Conservation (phyloP, 306 rosid genomes). For the Quillaja saponaria region DNA sequence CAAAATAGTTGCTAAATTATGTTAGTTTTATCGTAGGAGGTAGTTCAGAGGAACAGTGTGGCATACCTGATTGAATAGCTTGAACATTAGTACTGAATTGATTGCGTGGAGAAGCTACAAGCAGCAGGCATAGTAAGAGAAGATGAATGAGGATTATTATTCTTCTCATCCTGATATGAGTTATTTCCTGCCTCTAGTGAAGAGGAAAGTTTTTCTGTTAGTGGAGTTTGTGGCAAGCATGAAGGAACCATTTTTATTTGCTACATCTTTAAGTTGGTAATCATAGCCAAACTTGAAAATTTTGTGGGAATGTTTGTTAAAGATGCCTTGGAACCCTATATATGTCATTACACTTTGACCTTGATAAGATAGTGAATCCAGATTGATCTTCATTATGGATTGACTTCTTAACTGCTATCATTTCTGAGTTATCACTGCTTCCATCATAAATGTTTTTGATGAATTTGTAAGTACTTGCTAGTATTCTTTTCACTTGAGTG, state of each 20-base stretch:
- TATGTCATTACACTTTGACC: conserved; percentile 39
- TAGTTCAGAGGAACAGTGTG: conserved; percentile 8
- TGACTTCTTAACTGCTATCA: conserved; percentile 59
- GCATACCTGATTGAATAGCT: conserved; percentile 56
- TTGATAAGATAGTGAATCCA: conserved; percentile 46
- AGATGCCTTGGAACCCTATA: conserved; percentile 63
- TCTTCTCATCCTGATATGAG: conserved; percentile 52
- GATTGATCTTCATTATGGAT: conserved; percentile 48
- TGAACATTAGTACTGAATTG: conserved; percentile 35
- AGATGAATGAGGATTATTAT: conserved; percentile 39
- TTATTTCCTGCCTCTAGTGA: conserved; percentile 33
- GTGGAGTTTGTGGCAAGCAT: conserved; percentile 25
- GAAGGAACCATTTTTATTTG: conserved; percentile 28
- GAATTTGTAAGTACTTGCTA: conserved; percentile 40
- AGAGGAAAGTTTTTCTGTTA: conserved; percentile 28
- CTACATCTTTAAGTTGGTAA: conserved; percentile 37
- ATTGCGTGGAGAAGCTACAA: conserved; percentile 52
- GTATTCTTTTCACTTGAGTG: conserved; percentile 39
- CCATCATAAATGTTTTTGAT: conserved; percentile 39
- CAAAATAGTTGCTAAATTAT: not conserved
- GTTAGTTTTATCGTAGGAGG: not conserved
- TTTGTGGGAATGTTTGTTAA: conserved; percentile 44
- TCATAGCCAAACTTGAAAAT: conserved; percentile 52
- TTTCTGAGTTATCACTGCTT: conserved; percentile 55
- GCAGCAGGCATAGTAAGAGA: conserved; percentile 53